Evolutionary conservation across 305 asterid genomes (phyloP), one percentile per base, ranked within the genome.

Genomic region (Fraxinus sp.): DNA sequence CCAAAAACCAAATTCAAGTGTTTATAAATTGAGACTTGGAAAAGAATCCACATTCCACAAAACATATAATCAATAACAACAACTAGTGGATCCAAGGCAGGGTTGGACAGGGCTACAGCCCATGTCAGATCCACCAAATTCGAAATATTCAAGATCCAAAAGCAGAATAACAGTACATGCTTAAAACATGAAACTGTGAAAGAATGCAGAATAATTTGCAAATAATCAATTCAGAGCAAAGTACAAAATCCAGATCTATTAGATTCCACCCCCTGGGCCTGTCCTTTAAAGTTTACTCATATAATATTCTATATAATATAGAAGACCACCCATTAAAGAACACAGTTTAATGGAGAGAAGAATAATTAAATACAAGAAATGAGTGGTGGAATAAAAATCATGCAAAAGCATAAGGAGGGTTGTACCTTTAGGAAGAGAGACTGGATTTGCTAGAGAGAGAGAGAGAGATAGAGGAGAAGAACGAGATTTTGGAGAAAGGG

Each of bases 401-500:
- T 1, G 74, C 64, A 11, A 28, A 83, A 77, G 73, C 73, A 64
- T 10, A 57, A 37, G 85, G 20, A 80, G 71, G 72, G 30, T 86
- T 90, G 83, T 84, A 90, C 93, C 89, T 85, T 79, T 30, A 83
- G 85, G 83, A 24, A 13, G 36, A 78, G 74, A 78, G 36, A 39
- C 70, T 59, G 85, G 80, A 22, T 57, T 70, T 66, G 76, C 41
- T 32, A 28, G 32, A 28, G 74, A 33, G 36, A 33, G 36, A 33
- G 35, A 32, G 35, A 33, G 36, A 33, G 36, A 35, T 5, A 35
- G 37, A 35, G 37, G 24, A 70, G 64, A 71, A 87, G 81, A 18
- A 85, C 89, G 85, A 91, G 90, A 89, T 89, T 89, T 80, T 28
- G 24, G 79, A 78, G 66, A 26, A 73, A 18, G 3, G 79, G 78